These are phyloP conservation scores for Cordyceps fumosorosea DNA, from an alignment of 2,329 filamentous ascomycete species.

Conservation along the genomic window DNA sequence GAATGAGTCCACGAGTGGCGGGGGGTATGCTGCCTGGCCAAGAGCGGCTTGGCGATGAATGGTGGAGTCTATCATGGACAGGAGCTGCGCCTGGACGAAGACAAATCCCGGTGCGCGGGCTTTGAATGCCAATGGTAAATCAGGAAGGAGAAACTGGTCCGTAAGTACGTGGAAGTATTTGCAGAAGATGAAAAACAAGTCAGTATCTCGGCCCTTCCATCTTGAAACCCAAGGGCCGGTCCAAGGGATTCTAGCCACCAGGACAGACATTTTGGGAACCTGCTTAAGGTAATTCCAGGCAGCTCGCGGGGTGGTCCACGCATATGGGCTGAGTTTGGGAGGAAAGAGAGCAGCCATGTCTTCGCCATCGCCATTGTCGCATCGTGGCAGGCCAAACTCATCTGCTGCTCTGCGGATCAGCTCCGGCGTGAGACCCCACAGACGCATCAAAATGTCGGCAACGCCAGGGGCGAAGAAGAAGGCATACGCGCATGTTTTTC, in stretches of 20 bases:
- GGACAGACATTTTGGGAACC: conserved; percentile 57
- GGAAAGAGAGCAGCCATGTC: conserved; percentile 67
- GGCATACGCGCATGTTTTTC: conserved; percentile 84
- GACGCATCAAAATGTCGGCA: conserved; percentile 71
- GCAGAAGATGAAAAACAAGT: conserved; percentile 85
- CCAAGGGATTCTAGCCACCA: conserved; percentile 72
- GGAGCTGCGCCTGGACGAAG: conserved; percentile 73
- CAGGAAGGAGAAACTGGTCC: conserved; percentile 61
- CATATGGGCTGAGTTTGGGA: conserved; percentile 49
- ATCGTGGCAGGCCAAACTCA: conserved; percentile 58
- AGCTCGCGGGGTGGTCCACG: conserved; percentile 46
- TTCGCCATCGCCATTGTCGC: conserved; percentile 50
- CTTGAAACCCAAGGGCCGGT: conserved; percentile 76
- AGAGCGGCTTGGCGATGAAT: conserved; percentile 65
- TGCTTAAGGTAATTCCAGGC: conserved; percentile 55
- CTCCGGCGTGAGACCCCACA: conserved; percentile 69
- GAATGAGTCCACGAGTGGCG: conserved; percentile 38
- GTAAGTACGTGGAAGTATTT: conserved; percentile 80
- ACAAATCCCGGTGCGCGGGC: conserved; percentile 69
- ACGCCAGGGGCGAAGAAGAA: conserved; percentile 89
- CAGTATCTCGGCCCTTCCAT: conserved; percentile 82
- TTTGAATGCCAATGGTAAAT: conserved; percentile 47
- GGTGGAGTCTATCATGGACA: conserved; percentile 73
- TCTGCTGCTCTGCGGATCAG: conserved; percentile 65
- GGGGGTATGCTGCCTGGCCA: conserved; percentile 33